A percentile compares a stretch with the other conserved stretches of the same genome.
Conservation (phyloP, 1,284 basidiomycete genomes). For the Trichosporon coremiiforme region DNA sequence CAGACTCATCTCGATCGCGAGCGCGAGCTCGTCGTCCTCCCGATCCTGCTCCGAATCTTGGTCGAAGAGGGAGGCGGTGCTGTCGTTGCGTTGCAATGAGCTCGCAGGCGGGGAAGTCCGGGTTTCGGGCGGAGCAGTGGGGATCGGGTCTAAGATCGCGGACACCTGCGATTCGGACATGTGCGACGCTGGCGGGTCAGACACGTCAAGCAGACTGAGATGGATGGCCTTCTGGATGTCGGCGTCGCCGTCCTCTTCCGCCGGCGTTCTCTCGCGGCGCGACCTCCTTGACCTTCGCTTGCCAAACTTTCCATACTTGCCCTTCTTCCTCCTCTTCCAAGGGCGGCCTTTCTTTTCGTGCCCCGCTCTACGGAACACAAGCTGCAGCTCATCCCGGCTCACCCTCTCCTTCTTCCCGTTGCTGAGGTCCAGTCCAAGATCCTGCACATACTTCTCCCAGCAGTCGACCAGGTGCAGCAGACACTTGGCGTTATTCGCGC, state of each 20-base stretch:
- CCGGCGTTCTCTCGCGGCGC: not conserved
- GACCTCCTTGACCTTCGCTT: not conserved
- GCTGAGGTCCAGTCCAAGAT: constrained; percentile 43
- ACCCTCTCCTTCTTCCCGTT: constrained; percentile 25
- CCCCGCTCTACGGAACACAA: constrained; percentile 55
- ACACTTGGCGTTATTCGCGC: constrained; percentile 36
- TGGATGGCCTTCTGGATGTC: constrained; percentile 40
- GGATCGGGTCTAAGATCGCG: not conserved
- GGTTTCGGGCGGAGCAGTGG: not conserved
- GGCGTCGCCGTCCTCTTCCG: constrained; percentile 32
- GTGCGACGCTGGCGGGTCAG: not conserved
- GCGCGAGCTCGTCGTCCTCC: constrained; percentile 55
- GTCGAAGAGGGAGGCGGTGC: not conserved
- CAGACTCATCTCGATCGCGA: constrained; percentile 55
- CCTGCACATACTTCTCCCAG: constrained; percentile 48
- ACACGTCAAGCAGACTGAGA: constrained; percentile 26
- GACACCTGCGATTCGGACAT: constrained; percentile 13
- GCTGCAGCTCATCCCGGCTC: constrained; percentile 48
- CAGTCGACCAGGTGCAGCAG: constrained; percentile 44
- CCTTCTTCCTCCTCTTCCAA: constrained; percentile 17
- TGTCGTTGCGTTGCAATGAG: not conserved
- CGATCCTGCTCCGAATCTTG: constrained; percentile 35
- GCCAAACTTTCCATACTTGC: not conserved
- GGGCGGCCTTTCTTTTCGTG: not conserved
- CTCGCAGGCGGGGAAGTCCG: not conserved